phyloP scores from a whole-genome alignment of 2,329 filamentous ascomycete species.

The Cladophialophora yegresii region DNA sequence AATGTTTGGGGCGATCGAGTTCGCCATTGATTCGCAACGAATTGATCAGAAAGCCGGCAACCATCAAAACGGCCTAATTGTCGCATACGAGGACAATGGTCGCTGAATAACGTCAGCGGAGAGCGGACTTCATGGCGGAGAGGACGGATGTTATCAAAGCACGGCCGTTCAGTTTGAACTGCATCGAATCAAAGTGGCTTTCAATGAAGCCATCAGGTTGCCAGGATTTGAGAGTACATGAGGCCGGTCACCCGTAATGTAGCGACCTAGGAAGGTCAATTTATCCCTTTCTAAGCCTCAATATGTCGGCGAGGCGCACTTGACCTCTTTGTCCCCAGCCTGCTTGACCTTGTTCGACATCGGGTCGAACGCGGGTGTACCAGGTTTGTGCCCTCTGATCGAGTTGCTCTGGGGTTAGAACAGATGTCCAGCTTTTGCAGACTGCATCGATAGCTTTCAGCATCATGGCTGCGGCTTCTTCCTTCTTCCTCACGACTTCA shows the following conservation, averaged over 20 bases:
- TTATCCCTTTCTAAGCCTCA: slow-evolving; percentile 56
- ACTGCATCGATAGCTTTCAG: slow-evolving; percentile 71
- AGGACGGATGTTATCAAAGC: not conserved
- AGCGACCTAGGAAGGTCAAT: not conserved
- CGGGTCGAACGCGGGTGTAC: slow-evolving; percentile 76
- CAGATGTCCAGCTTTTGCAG: slow-evolving; percentile 71
- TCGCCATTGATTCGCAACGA: not conserved
- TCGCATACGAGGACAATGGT: not conserved
- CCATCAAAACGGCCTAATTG: not conserved
- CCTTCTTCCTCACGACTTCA: slow-evolving; percentile 63
- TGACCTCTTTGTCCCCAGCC: slow-evolving; percentile 83
- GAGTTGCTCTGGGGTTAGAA: slow-evolving; percentile 65
- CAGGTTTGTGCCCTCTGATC: slow-evolving; percentile 77
- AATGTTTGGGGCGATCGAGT: not conserved
- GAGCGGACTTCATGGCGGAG: not conserved
- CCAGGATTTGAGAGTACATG: not conserved
- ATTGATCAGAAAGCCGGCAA: not conserved
- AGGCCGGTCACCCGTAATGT: not conserved
- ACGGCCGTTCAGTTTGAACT: not conserved
- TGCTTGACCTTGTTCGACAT: slow-evolving; percentile 70
- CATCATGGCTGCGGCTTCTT: slow-evolving; percentile 68
- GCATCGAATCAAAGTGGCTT: not conserved
- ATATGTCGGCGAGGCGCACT: slow-evolving; percentile 66
- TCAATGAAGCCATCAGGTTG: not conserved
- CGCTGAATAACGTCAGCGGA: not conserved